Evolutionary conservation across 2,329 filamentous ascomycete species (phyloP), one percentile per base, ranked within the genome.

Genomic region (Ophiostoma piceae): DNA sequence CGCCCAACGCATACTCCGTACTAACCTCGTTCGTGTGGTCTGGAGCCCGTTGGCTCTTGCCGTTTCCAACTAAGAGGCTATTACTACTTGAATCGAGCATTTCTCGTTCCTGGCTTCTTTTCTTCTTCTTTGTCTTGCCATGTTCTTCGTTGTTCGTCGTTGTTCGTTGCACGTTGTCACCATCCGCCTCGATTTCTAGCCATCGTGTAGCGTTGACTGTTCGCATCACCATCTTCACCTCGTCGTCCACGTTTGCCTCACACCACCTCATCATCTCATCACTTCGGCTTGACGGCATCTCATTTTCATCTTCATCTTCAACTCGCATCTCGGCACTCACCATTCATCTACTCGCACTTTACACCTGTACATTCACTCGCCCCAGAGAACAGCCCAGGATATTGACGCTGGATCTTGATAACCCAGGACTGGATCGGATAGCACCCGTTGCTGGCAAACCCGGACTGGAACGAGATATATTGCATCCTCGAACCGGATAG

Each of bases 61-160:
- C 51, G 1, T 57, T 26, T 57, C 19, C 9, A 57, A 57, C 39
- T 11, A 11, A 12, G 26, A 47, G 4, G 19, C 6, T n/a, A 32
- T 32, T 29, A 16, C 29, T 64, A 64, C 60, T 64, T 64, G 62
- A 41, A 41, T 65, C 62, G 62, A 65, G 35, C 51, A 9, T 3
- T n/a, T 32, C 26, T 67, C 41, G 22, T 47, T 60, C n/a, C 5
- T 54, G 64, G 22, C 41, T 54, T 66, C 65, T 65, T 66, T 47
- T 22, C 54, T 35, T 68, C 29, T 62, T 3, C 12, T 35, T 16
- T 35, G 22, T 35, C 22, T 39, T 37, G 6, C n/a, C 60, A n/a
- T n/a, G 11, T 43, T 9, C 19, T 29, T 60, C 54, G 26, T 8
- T 22, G 9, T 29, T 35, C 19, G 5, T 29, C 26, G 54, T 26